Evolutionary conservation across 73 alveolate species (phyloP).

Genomic region (Paramecium bursaria): DNA sequence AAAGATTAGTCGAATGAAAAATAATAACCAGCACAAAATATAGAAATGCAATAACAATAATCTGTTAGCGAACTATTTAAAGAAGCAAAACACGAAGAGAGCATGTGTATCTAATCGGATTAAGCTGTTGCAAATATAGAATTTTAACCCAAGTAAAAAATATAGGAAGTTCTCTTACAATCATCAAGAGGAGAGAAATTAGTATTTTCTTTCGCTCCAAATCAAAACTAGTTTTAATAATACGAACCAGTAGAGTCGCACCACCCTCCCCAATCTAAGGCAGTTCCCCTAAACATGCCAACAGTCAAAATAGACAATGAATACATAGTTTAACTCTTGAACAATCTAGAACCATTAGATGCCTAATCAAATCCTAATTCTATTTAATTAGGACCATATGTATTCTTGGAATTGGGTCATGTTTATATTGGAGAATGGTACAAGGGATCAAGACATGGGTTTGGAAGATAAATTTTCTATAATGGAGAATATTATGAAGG

Average conservation of each 20-base stretch:
- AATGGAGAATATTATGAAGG: constrained; percentile 80
- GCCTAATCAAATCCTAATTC: neutral
- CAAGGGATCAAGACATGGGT: constrained; percentile 66
- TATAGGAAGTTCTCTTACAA: neutral
- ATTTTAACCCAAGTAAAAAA: neutral
- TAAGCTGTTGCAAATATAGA: neutral
- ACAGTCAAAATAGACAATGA: constrained; percentile 20
- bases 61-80: neutral
- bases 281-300: neutral
- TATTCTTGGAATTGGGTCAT: constrained; percentile 1
- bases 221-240: too few species aligned
- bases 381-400: constrained; percentile 29
- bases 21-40: constrained; percentile 1
- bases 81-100: neutral
- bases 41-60: neutral
- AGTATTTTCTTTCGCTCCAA: constrained; percentile 49
- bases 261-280: constrained; percentile 18
- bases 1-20: neutral
- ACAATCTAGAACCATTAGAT: constrained; percentile 1
- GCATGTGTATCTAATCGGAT: neutral
- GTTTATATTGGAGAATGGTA: constrained; percentile 69
- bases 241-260: neutral
- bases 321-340: constrained; percentile 2
- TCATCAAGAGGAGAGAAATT: constrained; percentile 56
- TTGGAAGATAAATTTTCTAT: constrained; percentile 55